phyloP scores from a whole-genome alignment of 495 filamentous ascomycete species.

The Penicillium samsonianum region DNA sequence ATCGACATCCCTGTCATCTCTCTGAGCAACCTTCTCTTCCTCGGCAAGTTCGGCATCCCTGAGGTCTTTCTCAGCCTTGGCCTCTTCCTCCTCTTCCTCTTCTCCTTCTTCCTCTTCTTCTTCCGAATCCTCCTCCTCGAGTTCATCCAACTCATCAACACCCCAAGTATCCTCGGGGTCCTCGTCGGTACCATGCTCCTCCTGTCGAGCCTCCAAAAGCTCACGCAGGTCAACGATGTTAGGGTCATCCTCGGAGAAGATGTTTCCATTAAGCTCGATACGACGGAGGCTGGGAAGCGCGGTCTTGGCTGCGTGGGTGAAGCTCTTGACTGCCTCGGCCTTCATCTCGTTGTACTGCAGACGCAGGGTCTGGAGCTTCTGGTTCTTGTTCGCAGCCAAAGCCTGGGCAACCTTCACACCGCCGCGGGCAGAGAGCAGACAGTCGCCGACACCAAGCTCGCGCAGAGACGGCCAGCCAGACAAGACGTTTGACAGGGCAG shows the following conservation, averaged over 20 bases:
- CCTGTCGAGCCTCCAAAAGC: constrained; percentile 56
- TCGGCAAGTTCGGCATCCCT: constrained; percentile 74
- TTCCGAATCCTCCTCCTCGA: constrained; percentile 70
- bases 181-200: constrained; percentile 52
- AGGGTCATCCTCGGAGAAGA: constrained; percentile 82
- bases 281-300: constrained; percentile 71
- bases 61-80: constrained; percentile 53
- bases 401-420: constrained; percentile 71
- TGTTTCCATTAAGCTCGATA: constrained; percentile 95
- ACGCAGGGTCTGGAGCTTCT: constrained; percentile 73
- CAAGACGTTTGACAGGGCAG: constrained; percentile 72
- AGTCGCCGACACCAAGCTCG: constrained; percentile 90
- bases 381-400: constrained; percentile 72
- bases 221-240: constrained; percentile 54
- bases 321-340: constrained; percentile 63
- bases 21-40: constrained; percentile 68
- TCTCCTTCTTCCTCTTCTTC: constrained; percentile 72
- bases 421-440: constrained; percentile 77
- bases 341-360: constrained; percentile 96
- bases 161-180: constrained; percentile 71
- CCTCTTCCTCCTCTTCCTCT: constrained; percentile 65
- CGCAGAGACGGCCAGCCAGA: constrained; percentile 70
- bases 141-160: constrained; percentile 78
- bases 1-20: constrained; percentile 79
- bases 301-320: constrained; percentile 64